phyloP scores from a whole-genome alignment of 2,329 filamentous ascomycete species.

The Scedosporium dehoogii region DNA sequence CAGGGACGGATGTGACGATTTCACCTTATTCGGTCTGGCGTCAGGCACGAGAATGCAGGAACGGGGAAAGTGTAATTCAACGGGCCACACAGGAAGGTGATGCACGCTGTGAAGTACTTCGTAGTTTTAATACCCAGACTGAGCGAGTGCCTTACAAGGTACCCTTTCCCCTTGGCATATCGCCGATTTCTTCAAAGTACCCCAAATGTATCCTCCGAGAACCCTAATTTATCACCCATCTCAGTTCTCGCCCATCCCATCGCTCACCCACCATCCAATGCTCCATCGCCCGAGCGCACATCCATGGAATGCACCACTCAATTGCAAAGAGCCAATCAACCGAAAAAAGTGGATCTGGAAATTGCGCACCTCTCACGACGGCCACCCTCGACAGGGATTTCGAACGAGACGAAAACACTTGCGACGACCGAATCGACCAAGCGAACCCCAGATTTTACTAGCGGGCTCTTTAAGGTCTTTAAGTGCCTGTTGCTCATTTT shows the following conservation, averaged over 20 bases:
- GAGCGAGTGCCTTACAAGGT: too few species aligned
- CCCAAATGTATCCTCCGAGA: too few species aligned
- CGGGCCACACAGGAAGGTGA: neutral
- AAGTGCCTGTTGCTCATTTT: neutral
- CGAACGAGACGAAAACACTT: neutral
- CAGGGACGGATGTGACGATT: conserved; percentile 3
- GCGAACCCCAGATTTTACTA: neutral
- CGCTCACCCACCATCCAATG: too few species aligned
- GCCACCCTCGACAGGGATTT: neutral
- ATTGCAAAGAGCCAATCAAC: neutral
- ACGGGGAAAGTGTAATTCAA: neutral
- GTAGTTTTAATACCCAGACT: too few species aligned
- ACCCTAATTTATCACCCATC: too few species aligned
- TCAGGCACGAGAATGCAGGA: conserved; percentile 4
- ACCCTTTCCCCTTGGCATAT: too few species aligned
- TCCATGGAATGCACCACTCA: neutral
- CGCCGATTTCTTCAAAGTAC: too few species aligned
- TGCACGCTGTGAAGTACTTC: too few species aligned
- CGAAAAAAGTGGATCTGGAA: neutral
- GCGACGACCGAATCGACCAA: neutral
- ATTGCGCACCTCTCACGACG: neutral
- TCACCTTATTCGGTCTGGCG: neutral
- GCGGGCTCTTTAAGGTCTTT: neutral
- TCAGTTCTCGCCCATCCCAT: too few species aligned
- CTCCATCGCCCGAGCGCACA: too few species aligned